phyloP scores from a whole-genome alignment of 192 early-diverging fungal species.

The Dissophora ornata region DNA sequence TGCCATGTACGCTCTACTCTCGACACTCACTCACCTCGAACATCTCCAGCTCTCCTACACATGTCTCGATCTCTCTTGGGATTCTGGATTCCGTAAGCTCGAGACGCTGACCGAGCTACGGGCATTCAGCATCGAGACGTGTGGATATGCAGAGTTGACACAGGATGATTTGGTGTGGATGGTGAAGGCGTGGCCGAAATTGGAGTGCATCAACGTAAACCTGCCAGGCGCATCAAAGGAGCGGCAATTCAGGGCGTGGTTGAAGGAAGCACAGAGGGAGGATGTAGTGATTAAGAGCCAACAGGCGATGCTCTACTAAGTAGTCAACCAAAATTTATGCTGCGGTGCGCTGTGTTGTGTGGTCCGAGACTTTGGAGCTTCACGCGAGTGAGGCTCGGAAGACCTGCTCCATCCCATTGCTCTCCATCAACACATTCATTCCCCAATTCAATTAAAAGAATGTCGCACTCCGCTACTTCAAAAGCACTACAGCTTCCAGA shows the following conservation, averaged over 20 bases:
- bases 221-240: constrained; percentile 14
- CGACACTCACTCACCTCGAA: constrained; percentile 19
- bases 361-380: too few species aligned
- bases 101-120: constrained; percentile 7
- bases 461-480: too few species aligned
- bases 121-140: constrained; percentile 28
- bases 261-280: constrained; percentile 9
- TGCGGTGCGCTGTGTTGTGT: too few species aligned
- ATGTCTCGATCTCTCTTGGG: constrained; percentile 9
- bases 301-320: background rate
- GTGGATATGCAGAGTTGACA: constrained; percentile 11
- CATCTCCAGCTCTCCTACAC: constrained; percentile 32
- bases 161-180: constrained; percentile 23
- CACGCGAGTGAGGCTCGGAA: too few species aligned
- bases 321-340: background rate
- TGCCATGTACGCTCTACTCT: constrained; percentile 20
- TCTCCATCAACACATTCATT: too few species aligned
- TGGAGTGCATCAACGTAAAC: constrained; percentile 25
- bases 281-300: constrained; percentile 16
- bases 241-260: constrained; percentile 11
- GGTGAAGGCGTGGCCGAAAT: constrained; percentile 18
- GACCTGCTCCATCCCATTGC: too few species aligned
- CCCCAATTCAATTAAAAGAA: too few species aligned
- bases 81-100: constrained; percentile 6
- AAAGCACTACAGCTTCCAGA: constrained; percentile 16